phyloP scores from a whole-genome alignment of 768 basidiomycete genomes.

The Psilocybe cyanescens region DNA sequence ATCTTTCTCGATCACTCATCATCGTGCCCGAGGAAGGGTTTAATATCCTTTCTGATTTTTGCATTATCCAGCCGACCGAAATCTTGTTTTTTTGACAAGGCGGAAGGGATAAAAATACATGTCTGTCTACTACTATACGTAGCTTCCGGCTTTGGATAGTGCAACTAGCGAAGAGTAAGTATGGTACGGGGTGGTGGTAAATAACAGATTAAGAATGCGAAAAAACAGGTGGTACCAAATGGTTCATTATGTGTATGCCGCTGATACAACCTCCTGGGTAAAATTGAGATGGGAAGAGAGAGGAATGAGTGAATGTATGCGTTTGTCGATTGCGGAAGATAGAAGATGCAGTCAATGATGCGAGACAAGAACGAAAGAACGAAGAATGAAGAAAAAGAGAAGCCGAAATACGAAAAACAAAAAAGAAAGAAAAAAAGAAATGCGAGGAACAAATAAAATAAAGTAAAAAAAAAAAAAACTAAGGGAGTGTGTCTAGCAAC shows the following conservation, averaged over 20 bases:
- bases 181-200: conserved; percentile 32
- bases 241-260: conserved; percentile 41
- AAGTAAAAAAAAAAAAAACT: conserved; percentile 23
- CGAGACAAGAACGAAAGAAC: conserved; percentile 23
- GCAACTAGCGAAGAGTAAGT: conserved; percentile 48
- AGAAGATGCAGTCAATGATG: conserved; percentile 20
- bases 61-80: conserved; percentile 20
- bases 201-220: conserved; percentile 26
- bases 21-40: background rate
- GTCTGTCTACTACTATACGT: conserved; percentile 55
- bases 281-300: conserved; percentile 14
- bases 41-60: conserved; percentile 17
- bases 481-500: conserved; percentile 27
- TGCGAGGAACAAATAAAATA: conserved; percentile 7
- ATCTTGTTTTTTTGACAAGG: conserved; percentile 19
- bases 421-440: conserved; percentile 23
- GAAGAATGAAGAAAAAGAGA: conserved; percentile 17
- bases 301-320: conserved; percentile 32
- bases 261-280: conserved; percentile 49
- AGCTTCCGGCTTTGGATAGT: conserved; percentile 47
- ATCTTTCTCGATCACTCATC: no score
- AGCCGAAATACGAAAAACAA: conserved; percentile 17
- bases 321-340: conserved; percentile 15
- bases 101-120: conserved; percentile 56
- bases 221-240: conserved; percentile 33